Conservation (phyloP, 176 grass and related monocot species). For the Microstegium vimineum region DNA sequence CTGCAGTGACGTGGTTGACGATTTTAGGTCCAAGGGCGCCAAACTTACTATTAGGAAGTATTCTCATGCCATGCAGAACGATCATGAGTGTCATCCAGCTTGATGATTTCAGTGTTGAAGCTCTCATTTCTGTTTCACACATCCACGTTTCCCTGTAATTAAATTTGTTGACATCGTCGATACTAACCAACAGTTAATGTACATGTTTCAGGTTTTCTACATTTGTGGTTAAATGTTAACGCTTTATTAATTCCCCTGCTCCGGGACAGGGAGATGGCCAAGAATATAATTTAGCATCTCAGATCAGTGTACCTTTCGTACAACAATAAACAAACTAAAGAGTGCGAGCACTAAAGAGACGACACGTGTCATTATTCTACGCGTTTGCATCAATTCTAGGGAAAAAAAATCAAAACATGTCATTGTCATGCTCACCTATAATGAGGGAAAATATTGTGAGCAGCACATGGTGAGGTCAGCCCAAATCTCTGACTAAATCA, state of each 20-base stretch:
- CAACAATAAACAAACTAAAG: neutral
- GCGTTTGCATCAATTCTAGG: neutral
- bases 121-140: neutral
- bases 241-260: no score
- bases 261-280: neutral
- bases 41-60: neutral
- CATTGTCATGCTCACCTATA: neutral
- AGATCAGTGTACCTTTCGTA: neutral
- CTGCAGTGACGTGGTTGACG: neutral
- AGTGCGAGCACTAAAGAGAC: neutral
- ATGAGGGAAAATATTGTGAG: neutral
- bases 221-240: neutral
- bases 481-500: conserved; percentile 36
- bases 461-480: conserved; percentile 29
- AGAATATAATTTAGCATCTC: neutral
- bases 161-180: neutral
- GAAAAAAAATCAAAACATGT: neutral
- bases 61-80: neutral
- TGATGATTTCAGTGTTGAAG: neutral
- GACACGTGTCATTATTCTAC: neutral
- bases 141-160: neutral
- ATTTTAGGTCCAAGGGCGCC: neutral
- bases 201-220: neutral
- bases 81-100: neutral
- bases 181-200: neutral